These are phyloP conservation scores for Pyrus pyrifolia DNA, from an alignment of 306 rosid genomes.

Conservation along the genomic window DNA sequence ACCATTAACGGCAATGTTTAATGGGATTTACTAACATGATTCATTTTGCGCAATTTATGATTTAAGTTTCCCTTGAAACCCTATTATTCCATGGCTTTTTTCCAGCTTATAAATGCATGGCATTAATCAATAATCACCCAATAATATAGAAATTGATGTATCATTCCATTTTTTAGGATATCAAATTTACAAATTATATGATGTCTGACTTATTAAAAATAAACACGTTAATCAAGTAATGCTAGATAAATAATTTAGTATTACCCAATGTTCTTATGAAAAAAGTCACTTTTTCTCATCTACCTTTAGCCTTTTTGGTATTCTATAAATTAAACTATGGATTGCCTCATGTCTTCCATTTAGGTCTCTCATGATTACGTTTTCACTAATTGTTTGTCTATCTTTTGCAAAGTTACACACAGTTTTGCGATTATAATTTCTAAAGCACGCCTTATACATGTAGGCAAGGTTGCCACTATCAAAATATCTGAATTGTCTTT, in stretches of 20 bases:
- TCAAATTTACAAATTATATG: too few species aligned
- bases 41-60: background rate
- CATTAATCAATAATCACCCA: background rate
- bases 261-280: background rate
- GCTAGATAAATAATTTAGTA: too few species aligned
- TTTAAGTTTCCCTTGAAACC: conserved; percentile 4
- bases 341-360: conserved; percentile 7
- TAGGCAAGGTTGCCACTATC: too few species aligned
- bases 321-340: background rate
- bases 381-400: conserved; percentile 3
- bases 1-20: background rate
- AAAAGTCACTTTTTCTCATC: background rate
- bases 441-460: background rate
- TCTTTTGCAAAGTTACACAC: background rate
- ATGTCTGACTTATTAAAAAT: too few species aligned
- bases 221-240: too few species aligned
- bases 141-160: background rate
- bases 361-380: conserved; percentile 20
- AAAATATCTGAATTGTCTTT: too few species aligned
- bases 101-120: background rate
- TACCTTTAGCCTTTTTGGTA: background rate
- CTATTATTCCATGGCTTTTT: conserved; percentile 8
- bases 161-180: background rate
- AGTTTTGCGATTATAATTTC: background rate
- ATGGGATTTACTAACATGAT: background rate